Conservation (phyloP, 352 stramenopile species). For the Globisporangium lucens region DNA sequence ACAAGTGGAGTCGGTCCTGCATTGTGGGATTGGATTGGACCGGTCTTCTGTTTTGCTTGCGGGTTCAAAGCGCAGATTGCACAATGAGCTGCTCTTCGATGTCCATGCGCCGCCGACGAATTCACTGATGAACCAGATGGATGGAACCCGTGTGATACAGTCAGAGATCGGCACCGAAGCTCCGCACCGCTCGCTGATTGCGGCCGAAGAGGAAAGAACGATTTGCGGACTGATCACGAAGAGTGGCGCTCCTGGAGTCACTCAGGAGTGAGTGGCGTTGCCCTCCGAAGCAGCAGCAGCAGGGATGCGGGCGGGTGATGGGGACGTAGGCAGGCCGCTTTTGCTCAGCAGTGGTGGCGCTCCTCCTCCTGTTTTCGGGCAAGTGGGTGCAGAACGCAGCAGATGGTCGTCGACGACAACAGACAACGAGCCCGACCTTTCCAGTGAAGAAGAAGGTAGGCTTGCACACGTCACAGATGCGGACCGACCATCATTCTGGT, state of each 20-base stretch:
- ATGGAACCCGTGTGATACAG: background rate
- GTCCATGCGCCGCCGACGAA: background rate
- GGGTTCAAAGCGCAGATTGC: background rate
- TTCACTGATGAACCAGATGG: background rate
- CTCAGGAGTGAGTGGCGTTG: background rate
- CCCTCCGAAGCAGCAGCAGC: background rate
- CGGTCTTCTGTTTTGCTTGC: background rate
- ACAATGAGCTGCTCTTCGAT: background rate
- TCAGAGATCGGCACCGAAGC: background rate
- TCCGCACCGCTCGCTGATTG: background rate
- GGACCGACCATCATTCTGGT: background rate
- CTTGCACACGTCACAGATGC: background rate
- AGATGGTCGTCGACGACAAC: background rate
- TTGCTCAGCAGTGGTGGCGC: background rate
- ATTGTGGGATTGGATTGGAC: conserved; percentile 9
- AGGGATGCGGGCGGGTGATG: background rate
- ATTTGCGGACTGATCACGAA: background rate
- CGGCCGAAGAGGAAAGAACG: background rate
- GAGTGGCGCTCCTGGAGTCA: background rate
- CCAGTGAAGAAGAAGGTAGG: background rate
- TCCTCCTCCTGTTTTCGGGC: background rate
- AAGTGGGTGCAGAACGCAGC: background rate
- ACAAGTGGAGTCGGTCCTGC: conserved; percentile 42
- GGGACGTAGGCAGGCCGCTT: background rate
- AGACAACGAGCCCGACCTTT: background rate